A percentile compares a stretch with the other conserved stretches of the same genome.
Evolutionary conservation across 2,329 filamentous ascomycete genomes (phyloP).

Genomic region (Knoxdaviesia proteae): DNA sequence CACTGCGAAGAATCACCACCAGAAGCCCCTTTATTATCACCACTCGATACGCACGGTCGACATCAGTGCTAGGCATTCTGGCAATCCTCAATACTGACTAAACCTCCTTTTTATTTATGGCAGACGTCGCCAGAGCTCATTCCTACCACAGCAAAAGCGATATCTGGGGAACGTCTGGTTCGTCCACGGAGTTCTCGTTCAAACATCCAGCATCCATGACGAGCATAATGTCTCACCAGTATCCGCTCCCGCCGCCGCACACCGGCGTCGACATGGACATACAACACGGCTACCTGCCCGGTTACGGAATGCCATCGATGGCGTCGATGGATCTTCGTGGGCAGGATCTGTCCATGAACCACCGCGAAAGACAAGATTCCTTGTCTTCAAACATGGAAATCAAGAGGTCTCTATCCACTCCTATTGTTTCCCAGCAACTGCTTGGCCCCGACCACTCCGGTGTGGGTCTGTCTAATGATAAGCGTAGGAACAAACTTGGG

Average conservation of each 20-base stretch:
- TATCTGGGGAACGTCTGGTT: too few species aligned
- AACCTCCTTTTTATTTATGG: too few species aligned
- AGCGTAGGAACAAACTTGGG: conserved; percentile 69
- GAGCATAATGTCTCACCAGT: conserved; percentile 28
- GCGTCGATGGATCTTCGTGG: conserved; percentile 9
- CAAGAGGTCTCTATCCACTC: conserved; percentile 28
- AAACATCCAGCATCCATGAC: conserved; percentile 13
- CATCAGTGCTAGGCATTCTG: too few species aligned
- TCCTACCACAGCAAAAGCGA: too few species aligned
- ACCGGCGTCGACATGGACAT: conserved; percentile 20
- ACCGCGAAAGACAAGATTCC: conserved; percentile 16
- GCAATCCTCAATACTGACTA: too few species aligned
- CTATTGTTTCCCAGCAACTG: conserved; percentile 22
- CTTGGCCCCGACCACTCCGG: conserved; percentile 14
- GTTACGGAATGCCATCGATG: conserved; percentile 13
- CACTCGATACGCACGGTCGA: too few species aligned
- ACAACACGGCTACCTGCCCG: conserved; percentile 14
- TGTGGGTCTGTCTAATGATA: conserved; percentile 22
- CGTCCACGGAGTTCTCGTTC: too few species aligned
- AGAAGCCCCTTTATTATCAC: too few species aligned
- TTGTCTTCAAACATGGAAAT: conserved; percentile 16
- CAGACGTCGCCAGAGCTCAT: too few species aligned
- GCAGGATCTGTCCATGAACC: conserved; percentile 13
- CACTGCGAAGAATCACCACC: too few species aligned
- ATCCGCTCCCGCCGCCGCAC: conserved; percentile 20